A percentile compares a stretch with the other conserved stretches of the same genome.
These are phyloP conservation scores for Fusarium verrucosum DNA, from an alignment of 2,329 filamentous ascomycete species.

Conservation along the genomic window DNA sequence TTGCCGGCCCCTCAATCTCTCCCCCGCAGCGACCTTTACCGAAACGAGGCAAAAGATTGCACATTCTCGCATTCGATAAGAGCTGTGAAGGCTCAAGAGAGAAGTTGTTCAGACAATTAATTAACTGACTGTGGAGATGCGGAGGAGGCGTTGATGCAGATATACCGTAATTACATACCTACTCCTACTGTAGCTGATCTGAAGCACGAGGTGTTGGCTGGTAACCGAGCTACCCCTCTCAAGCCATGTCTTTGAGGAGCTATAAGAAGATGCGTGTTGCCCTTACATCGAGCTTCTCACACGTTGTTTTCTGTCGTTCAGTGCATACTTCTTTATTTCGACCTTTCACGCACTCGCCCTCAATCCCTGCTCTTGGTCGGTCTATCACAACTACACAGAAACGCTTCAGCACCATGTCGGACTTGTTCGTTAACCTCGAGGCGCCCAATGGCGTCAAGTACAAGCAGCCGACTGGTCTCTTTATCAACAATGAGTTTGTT, in stretches of 20 bases:
- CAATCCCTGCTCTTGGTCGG: conserved; percentile 11
- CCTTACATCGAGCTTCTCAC: conserved; percentile 13
- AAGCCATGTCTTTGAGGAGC: conserved; percentile 15
- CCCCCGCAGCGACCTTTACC: conserved; percentile 19
- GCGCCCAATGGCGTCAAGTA: conserved; percentile 82
- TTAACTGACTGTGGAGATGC: conserved; percentile 30
- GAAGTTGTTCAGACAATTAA: conserved; percentile 4
- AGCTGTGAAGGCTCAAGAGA: conserved; percentile 1
- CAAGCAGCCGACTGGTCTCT: conserved; percentile 76
- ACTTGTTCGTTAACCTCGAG: conserved; percentile 65
- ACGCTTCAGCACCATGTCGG: conserved; percentile 38
- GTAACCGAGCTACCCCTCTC: conserved; percentile 26
- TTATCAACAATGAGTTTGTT: conserved; percentile 89
- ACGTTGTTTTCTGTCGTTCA: conserved; percentile 7
- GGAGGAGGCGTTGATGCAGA: conserved; percentile 19
- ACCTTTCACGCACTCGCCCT: conserved; percentile 5
- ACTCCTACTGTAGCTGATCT: conserved; percentile 20
- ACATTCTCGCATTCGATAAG: not conserved
- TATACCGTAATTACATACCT: not conserved
- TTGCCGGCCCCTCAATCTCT: conserved; percentile 14
- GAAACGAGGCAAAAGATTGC: conserved; percentile 30
- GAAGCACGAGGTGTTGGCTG: conserved; percentile 3
- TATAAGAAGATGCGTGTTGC: conserved; percentile 38
- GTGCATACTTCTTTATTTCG: not conserved
- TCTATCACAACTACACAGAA: conserved; percentile 16